Base-by-base conservation (phyloP, 2,329 filamentous ascomycete genomes). In the Fonsecaea pedrosoi region DNA sequence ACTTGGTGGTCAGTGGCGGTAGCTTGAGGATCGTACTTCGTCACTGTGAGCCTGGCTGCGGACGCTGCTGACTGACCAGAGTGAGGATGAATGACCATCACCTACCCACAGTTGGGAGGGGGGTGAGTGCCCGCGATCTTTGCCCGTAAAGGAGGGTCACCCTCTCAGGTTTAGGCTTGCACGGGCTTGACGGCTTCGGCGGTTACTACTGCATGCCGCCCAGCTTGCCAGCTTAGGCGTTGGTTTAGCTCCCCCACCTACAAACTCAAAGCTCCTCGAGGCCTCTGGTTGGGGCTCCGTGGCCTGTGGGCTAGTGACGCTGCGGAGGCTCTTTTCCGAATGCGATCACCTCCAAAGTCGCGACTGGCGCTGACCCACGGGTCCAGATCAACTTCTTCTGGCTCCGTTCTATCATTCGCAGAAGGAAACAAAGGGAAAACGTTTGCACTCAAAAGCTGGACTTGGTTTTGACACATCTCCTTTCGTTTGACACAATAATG, bases 161-260 rank as follows among this genome's bases (percentile, higher is more conserved):
- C 45, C 18, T 25, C 45, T 50, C 45, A 25, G 45, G 6, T 25
- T 50, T 25, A 50, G 45, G 21, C 18, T 50, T 21, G 25, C 45
- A 12, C 45, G 45, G 18, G 59, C 59, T 32, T 25, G 25, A 25
- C 25, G 25, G 25, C 25, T 25, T 25, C 37, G 59, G 30, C 25
- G 42, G 42, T 50, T n/a, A 25, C 58, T 53, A 25, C 25, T 25
- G 58, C 45, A 45, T 5, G 58, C 54, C 58, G 45, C 59, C 45
- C 42, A 25, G 50, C 40, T 54, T 42, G 25, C 25, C 25, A 25
- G 25, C 25, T 25, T 25, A 40, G 59, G 59, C 53, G 59, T 21
- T 25, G 45, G 6, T 42, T 40, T 54, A 40, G 32, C 48, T 32
- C 37, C 30, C 25, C 40, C 25, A 42, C 37, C 30, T 48, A 50